phyloP scores from a whole-genome alignment of 2,329 filamentous ascomycete genomes.

The Volutella citrinella region DNA sequence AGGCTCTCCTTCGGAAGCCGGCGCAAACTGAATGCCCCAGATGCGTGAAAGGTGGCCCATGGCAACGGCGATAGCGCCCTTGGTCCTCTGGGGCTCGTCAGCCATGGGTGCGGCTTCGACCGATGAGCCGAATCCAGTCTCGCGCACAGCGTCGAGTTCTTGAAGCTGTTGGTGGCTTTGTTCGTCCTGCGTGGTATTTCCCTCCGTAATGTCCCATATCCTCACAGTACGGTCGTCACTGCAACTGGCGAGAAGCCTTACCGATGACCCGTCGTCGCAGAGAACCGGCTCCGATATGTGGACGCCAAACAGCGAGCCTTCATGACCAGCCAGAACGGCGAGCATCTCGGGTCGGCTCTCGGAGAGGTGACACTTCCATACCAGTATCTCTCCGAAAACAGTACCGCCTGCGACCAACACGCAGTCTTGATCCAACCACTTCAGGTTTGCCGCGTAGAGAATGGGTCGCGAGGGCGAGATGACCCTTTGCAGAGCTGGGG shows the following conservation, averaged over 20 bases:
- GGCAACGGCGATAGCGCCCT: conserved; percentile 58
- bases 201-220: conserved; percentile 77
- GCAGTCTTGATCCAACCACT: conserved; percentile 54
- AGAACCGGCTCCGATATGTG: conserved; percentile 61
- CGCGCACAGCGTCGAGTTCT: conserved; percentile 39
- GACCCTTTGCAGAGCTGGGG: conserved; percentile 45
- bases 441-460: conserved; percentile 78
- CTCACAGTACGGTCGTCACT: conserved; percentile 91
- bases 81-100: conserved; percentile 10
- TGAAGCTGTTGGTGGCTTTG: too few species aligned
- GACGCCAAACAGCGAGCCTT: conserved; percentile 92
- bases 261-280: conserved; percentile 33
- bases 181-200: conserved; percentile 15
- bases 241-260: conserved; percentile 79
- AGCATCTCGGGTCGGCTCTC: conserved; percentile 37
- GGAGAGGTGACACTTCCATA: conserved; percentile 70
- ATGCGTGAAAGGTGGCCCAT: conserved; percentile 91
- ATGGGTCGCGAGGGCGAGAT: conserved; percentile 74
- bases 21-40: conserved; percentile 75
- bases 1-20: conserved; percentile 16
- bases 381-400: conserved; percentile 88
- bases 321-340: conserved; percentile 65
- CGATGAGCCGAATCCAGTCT: conserved; percentile 59
- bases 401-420: conserved; percentile 84
- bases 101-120: conserved; percentile 20